Base-by-base conservation (phyloP, 441 rosid species). In the Erodium moschatum region DNA sequence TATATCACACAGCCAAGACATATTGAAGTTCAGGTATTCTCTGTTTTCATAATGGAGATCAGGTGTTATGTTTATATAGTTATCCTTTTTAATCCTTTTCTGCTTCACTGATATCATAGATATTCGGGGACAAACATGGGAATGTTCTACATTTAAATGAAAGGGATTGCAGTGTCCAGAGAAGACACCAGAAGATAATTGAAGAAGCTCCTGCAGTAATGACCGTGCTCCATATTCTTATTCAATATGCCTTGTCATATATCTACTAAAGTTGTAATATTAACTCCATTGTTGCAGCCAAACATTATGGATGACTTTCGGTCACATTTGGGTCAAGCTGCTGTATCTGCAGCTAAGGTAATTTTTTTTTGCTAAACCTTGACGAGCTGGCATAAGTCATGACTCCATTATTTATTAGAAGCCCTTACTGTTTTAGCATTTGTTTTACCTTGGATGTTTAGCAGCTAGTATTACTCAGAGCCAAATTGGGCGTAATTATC, bases 141-240 rank as follows among this genome's bases (percentile, higher is more conserved):
- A 87, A 87, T 60, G 76, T 88, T 35, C 81, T 91, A 66, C 85
- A 93, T 82, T 83, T 93, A 54, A 85, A 85, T 74, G 98, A 93
- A 83, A 85, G 98, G 74, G 98, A 91, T 81, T 93, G 98, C 85
- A 93, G 98, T 24, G 81, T 93, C 54, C 98, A 93, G 81, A 86
- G 98, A 85, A 87, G 97, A 78, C 97, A 89, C 79, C 98, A 93
- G 81, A 93, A 93, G 87, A 90, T 93, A 70, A 93, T 93, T 38
- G 98, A 93, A 87, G 96, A 93, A 86, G 97, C 98, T 82, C 98
- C 98, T 64, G 98, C 98, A 75, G 98, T 93, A 87, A 85, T 76
- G 67, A 72, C 46, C 72, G 20, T 40, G 75, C 65, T 65, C 63
- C 66, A 56, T 65, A 58, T 81, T 76, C 83, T 52, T 58, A 56